A percentile compares a stretch with the other conserved stretches of the same genome.
These are phyloP conservation scores for Phytophthora kernoviae DNA, from an alignment of 352 stramenopile species.

Conservation along the genomic window DNA sequence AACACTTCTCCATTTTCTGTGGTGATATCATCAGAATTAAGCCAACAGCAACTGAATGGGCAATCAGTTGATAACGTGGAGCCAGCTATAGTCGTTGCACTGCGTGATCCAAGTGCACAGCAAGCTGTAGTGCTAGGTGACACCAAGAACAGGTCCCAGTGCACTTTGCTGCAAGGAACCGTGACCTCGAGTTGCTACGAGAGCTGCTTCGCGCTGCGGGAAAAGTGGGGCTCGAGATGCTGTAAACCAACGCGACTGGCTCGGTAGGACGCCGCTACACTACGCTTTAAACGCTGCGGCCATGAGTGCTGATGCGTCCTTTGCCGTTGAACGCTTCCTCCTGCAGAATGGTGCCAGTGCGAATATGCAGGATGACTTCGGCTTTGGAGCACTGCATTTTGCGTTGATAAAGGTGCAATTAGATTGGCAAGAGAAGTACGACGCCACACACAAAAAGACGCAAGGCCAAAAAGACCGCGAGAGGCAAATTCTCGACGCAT, in stretches of 20 bases:
- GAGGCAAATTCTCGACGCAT: constrained; percentile 20
- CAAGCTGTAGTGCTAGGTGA: constrained; percentile 54
- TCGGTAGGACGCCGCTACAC: constrained; percentile 68
- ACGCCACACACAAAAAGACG: constrained; percentile 37
- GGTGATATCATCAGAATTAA: constrained; percentile 11
- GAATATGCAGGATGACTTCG: constrained; percentile 64
- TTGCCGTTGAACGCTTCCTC: constrained; percentile 78
- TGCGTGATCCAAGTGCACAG: constrained; percentile 50
- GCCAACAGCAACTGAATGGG: background rate
- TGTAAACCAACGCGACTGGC: constrained; percentile 56
- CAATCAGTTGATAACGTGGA: constrained; percentile 15
- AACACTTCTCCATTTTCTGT: constrained; percentile 16
- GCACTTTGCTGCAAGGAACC: constrained; percentile 63
- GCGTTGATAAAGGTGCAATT: constrained; percentile 72
- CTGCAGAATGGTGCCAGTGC: constrained; percentile 57
- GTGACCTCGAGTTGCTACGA: constrained; percentile 64
- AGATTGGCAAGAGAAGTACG: constrained; percentile 66
- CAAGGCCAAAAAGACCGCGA: constrained; percentile 36
- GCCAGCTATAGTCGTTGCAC: constrained; percentile 55
- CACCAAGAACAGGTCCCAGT: constrained; percentile 55
- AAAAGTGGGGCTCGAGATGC: constrained; percentile 38
- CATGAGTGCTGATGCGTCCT: constrained; percentile 76
- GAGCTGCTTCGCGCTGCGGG: constrained; percentile 42
- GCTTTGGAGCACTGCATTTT: constrained; percentile 66
- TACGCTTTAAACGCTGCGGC: constrained; percentile 70